Base-by-base conservation (phyloP, 2,329 filamentous ascomycete species). In the Fusarium concolor region DNA sequence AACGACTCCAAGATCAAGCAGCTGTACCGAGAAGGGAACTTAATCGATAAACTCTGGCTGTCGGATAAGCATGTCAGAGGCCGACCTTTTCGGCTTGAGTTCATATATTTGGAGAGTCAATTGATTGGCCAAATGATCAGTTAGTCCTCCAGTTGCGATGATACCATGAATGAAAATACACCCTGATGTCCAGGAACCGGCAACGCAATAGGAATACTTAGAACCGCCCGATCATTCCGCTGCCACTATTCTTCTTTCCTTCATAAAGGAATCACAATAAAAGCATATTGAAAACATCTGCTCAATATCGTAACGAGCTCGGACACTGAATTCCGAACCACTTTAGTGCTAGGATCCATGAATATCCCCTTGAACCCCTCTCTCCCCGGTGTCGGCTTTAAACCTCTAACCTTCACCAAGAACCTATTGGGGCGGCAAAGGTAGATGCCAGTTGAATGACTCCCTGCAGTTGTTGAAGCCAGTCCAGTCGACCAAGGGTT, bases 321-420 rank as follows among this genome's bases (percentile, higher is more conserved):
- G 72, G 72, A 73, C 50, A 64, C 71, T 37, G 28, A 72, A 68
- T 56, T 74, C 72, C 72, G 72, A 60, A 43, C 42, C 47, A 33
- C 45, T 31, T 52, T 10, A 26, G 20, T 43, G 29, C 61, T 44
- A 43, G 47, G 49, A 47, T 56, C 46, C 47, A 52, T 46, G 42
- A 47, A 50, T 66, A 65, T 60, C 68, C 65, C 65, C 67, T 61
- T 67, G 62, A 67, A 64, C 67, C 70, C 63, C 67, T 61, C 66
- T 38, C 57, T 55, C 63, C 68, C 72, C 72, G 71, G 70, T 73
- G 68, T 73, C 69, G 72, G 72, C 72, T 73, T 56, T 28, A 28
- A 31, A 68, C 28, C 55, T 61, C 56, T 24, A 33, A 56, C 22
- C 53, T 61, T 61, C 56, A 51, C n/a, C 24, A 56, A 64, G 56